These are phyloP conservation scores for Sanghuangporus baumii DNA, from an alignment of 1,284 basidiomycete genomes.

Conservation along the genomic window DNA sequence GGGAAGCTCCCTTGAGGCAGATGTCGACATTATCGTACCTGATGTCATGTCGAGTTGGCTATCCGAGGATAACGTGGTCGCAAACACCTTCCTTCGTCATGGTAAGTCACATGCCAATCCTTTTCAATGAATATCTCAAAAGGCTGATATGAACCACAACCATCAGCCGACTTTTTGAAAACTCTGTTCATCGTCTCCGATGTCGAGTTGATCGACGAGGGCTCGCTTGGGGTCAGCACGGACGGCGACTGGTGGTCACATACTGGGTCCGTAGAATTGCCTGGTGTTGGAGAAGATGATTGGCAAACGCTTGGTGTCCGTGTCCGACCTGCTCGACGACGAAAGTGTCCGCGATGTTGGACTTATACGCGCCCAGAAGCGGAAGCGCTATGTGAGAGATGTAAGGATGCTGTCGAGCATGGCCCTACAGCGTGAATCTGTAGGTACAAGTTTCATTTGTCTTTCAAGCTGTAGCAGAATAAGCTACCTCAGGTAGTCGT, in stretches of 20 bases:
- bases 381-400: constrained; percentile 57
- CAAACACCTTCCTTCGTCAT: not conserved
- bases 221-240: constrained; percentile 31
- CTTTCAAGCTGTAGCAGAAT: not conserved
- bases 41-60: constrained; percentile 16
- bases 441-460: not conserved
- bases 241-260: constrained; percentile 41
- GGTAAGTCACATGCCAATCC: constrained; percentile 10
- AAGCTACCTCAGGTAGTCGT: not conserved
- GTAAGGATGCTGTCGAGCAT: constrained; percentile 26
- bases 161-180: constrained; percentile 55
- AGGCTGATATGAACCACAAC: not conserved
- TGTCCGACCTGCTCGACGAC: constrained; percentile 45
- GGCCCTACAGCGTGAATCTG: not conserved
- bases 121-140: constrained; percentile 22
- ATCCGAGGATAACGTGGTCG: not conserved
- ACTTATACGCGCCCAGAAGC: constrained; percentile 47
- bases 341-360: constrained; percentile 82
- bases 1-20: constrained; percentile 70
- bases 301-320: constrained; percentile 37
- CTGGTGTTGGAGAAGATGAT: constrained; percentile 35
- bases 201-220: constrained; percentile 42
- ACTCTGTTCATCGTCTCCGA: constrained; percentile 77
- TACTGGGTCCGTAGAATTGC: constrained; percentile 33
- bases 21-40: constrained; percentile 49